Evolutionary conservation across 352 stramenopile genomes (phyloP), one percentile per base, ranked within the genome.

Genomic region (Discostella stelligera): DNA sequence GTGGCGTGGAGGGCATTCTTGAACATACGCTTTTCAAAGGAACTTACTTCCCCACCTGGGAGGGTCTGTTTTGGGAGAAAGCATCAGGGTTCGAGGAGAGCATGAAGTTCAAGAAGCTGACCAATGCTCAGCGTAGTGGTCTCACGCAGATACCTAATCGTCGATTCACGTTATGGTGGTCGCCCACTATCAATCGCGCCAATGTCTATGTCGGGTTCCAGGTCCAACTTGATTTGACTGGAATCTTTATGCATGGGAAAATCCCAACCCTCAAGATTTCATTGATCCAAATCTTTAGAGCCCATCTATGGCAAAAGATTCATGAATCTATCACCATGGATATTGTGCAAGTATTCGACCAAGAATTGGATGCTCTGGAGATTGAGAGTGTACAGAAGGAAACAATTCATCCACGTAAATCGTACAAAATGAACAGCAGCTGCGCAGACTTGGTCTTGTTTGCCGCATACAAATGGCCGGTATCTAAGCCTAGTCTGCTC

Each of bases 191-290:
- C 88, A 99, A 99, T 83, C 95, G 98, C 60, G 97, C 97, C 0
- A 99, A 99, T 86, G 98, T 99, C 53, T 99, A 99, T 85, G 97
- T 99, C 65, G 98, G 98, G 60, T 99, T 99, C 89, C 97, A 99
- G 81, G 98, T 99, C 50, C 98, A 99, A 84, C 88, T 99, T 46
- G 98, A 99, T 91, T 79, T 99, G 59, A 99, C 98, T 16, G 98
- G 98, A 84, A 99, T 99, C 75, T 99, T 99, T 88, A 99, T 99
- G 98, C 98, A 99, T 91, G 98, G 98, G 61, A 99, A 99, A 83
- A 99, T 99, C 83, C 98, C 98, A 50, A 99, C 97, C n/a, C 92
- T 99, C 37, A 99, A 99, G 91, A 99, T 99, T 66, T 98, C 95
- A 50, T 72, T 96, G 13, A 95, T 95, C 82, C 91, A 95, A 81